Evolutionary conservation across 2,329 filamentous ascomycete species (phyloP), one percentile per base, ranked within the genome.

Genomic region (Xylariales sp.): DNA sequence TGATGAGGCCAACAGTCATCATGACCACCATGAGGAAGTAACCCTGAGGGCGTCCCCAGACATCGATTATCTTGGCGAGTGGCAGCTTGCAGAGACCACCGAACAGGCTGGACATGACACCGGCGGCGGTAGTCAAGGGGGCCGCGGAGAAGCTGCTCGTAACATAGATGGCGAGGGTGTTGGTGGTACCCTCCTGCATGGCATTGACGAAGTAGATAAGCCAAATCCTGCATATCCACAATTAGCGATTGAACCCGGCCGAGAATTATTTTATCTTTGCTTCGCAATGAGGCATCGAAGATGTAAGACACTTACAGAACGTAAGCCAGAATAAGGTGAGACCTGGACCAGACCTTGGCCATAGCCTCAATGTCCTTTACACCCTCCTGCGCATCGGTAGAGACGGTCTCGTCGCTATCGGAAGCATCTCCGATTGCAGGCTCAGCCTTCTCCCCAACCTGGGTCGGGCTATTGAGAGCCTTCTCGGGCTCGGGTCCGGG

Each of bases 21-120:
- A 75, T 59, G 6, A 64, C 40, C 5, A 74, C 63, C 45, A 73
- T 72, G 16, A 77, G 41, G 30, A 70, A 57, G 50, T 76, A 78
- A 15, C 76, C 78, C 50, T 79, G 69, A 19, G 77, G 69, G 33
- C 78, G 74, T 42, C 76, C 78, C 63, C 76, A 82, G 18, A 81
- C 62, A 56, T 83, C 74, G 28, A 80, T 64, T n/a, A 81, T 62
- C 52, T 82, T 82, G 20, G 78, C 77, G 48, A 79, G 64, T 4
- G 77, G 73, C 5, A 81, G 70, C 52, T 78, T 78, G 27, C 74
- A 68, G 13, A 80, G 68, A 41, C 75, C 77, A 52, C 62, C 59
- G 43, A 77, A 70, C 19, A 72, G 61, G 44, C 57, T 62, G 8
- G 70, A 61, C 8, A 77, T 63, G 39, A 78, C 69, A 18, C 60